Evolutionary conservation across 2,329 filamentous ascomycete genomes (phyloP).

Genomic region (Xylariaceae sp.): DNA sequence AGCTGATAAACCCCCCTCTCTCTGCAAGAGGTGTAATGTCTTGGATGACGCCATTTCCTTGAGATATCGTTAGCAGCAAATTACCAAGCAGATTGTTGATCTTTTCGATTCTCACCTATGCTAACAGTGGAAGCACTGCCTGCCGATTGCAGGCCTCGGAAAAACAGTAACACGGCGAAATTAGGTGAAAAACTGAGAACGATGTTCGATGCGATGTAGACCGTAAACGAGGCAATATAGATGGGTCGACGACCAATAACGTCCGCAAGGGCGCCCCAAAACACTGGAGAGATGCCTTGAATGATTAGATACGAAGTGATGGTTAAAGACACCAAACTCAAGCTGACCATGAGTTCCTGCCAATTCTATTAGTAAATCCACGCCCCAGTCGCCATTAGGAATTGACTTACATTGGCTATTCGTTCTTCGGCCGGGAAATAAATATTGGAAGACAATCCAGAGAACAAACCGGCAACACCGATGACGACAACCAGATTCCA

Average conservation of each 20-base stretch:
- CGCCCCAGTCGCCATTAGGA: neutral
- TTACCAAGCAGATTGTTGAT: no score
- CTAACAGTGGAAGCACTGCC: constrained; percentile 13
- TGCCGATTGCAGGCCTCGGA: constrained; percentile 7
- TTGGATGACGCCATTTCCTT: constrained; percentile 13
- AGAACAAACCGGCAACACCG: constrained; percentile 3
- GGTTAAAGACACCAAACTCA: constrained; percentile 3
- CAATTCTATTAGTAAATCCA: neutral
- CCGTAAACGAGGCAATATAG: constrained; percentile 12
- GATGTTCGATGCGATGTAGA: constrained; percentile 13
- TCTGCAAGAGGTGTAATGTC: constrained; percentile 4
- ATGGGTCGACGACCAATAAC: constrained; percentile 8
- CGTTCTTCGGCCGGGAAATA: constrained; percentile 6
- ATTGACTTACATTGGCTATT: neutral
- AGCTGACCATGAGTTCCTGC: constrained; percentile 5
- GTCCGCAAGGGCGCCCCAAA: constrained; percentile 10
- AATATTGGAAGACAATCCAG: constrained; percentile 9
- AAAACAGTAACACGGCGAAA: neutral
- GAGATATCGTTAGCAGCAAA: neutral
- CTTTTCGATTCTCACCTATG: constrained; percentile 5
- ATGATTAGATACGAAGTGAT: constrained; percentile 11
- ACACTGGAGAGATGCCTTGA: constrained; percentile 10
- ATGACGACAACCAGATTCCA: constrained; percentile 7
- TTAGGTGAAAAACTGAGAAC: constrained; percentile 11
- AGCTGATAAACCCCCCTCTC: constrained; percentile 10